Evolutionary conservation across 169 alveolate species (phyloP), one percentile per base, ranked within the genome.

Genomic region (Plasmodium yoelii): DNA sequence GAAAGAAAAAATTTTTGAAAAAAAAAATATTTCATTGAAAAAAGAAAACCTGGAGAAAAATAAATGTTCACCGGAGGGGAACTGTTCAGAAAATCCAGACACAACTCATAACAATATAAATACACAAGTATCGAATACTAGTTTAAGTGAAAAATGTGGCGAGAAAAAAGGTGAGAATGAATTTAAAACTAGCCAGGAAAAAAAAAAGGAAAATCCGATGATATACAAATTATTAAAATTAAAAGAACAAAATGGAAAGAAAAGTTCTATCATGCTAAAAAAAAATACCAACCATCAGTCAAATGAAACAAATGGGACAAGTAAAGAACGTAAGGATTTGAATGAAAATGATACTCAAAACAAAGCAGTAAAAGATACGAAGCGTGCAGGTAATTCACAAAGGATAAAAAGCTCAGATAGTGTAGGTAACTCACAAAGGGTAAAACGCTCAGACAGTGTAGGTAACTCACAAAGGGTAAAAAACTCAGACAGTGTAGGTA

Each of bases 231-330:
- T 77, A 34, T 22, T 51, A 24, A 77, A 77, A 63, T 63, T 64
- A 13, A 77, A 74, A 61, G 72, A 63, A 19, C 39, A 64, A 49
- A 61, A 44, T 44, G 22, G 9, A 68, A 77, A 77, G 47, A 77
- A 49, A 34, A 5, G 46, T 65, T 49, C 72, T 28, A 34, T 26
- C 22, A 26, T 26, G 24, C 34, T 77, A 64, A 77, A 77, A 68
- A 77, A 44, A 51, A 49, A 51, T 34, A 34, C 7, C 42, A 34
- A 34, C 7, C 42, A 34, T 34, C 6, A 34, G 7, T 34, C 42
- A 34, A 34, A 34, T 34, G 42, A 34, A 34, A 34, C 42, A 34
- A 34, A 34, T 34, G 42, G 42, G 7, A 34, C 42, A 34, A 34
- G 5, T 34, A 34, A 34, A 34, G 42, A 34, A 34, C 2, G 5